Evolutionary conservation across 2,329 filamentous ascomycete species (phyloP).

Genomic region (Penicillium aurantiogriseum): DNA sequence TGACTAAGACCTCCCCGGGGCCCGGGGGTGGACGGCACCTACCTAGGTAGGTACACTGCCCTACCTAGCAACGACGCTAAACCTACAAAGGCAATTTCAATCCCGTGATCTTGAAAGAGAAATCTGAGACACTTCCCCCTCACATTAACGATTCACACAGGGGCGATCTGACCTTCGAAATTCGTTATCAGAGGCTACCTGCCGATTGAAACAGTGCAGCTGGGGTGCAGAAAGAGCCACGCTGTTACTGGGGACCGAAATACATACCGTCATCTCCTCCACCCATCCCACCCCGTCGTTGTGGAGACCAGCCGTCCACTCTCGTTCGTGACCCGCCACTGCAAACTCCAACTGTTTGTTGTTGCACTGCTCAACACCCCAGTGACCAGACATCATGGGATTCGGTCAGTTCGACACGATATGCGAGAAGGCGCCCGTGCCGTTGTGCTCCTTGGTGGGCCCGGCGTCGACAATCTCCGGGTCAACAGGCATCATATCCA

Average conservation of each 20-base stretch:
- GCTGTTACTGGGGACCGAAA: slow-evolving; percentile 1
- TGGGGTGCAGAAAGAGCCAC: slow-evolving; percentile 4
- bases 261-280: slow-evolving; percentile 21
- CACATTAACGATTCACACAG: slow-evolving; percentile 13
- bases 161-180: neutral
- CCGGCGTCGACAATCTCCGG: slow-evolving; percentile 61
- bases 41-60: too few relatives aligned
- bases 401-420: slow-evolving; percentile 89
- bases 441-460: slow-evolving; percentile 83
- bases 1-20: neutral
- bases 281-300: slow-evolving; percentile 29
- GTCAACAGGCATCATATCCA: slow-evolving; percentile 76
- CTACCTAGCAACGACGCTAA: slow-evolving; percentile 16
- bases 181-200: neutral
- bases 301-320: slow-evolving; percentile 32
- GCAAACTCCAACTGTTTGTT: slow-evolving; percentile 19
- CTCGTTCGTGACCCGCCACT: slow-evolving; percentile 25
- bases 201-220: neutral
- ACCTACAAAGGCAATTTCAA: slow-evolving; percentile 21
- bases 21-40: too few relatives aligned
- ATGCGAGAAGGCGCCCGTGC: slow-evolving; percentile 80
- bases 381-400: slow-evolving; percentile 60
- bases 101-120: slow-evolving; percentile 27
- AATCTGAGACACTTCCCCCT: slow-evolving; percentile 17
- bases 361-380: slow-evolving; percentile 15